These are phyloP conservation scores for Rosa chinensis DNA, from an alignment of 306 rosid genomes.

Conservation along the genomic window DNA sequence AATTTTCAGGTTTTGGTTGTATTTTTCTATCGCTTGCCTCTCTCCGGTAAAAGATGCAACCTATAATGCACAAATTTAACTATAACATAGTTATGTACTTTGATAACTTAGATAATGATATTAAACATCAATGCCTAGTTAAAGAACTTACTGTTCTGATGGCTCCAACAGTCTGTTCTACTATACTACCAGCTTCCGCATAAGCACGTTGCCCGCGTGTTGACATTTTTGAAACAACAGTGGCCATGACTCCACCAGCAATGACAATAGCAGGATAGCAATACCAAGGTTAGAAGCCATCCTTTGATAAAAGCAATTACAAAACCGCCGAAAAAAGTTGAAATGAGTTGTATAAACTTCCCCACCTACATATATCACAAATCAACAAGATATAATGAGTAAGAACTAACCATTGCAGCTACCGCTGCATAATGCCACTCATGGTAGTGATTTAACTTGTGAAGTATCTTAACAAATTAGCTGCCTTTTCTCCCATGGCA, in stretches of 20 bases:
- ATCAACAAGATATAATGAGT: background rate
- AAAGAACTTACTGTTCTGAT: constrained; percentile 71
- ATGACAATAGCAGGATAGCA: constrained; percentile 51
- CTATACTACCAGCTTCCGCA: constrained; percentile 82
- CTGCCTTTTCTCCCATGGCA: constrained; percentile 92
- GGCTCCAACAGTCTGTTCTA: constrained; percentile 79
- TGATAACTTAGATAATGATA: no score
- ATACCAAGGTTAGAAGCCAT: constrained; percentile 64
- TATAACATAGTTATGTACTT: no score
- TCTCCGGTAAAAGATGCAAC: constrained; percentile 94
- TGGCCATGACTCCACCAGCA: constrained; percentile 49
- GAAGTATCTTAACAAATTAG: no score
- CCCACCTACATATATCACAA: constrained; percentile 61
- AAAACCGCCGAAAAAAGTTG: constrained; percentile 79
- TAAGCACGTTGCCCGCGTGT: constrained; percentile 79
- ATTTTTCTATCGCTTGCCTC: constrained; percentile 63
- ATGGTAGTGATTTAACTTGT: background rate
- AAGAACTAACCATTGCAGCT: background rate
- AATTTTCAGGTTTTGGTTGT: constrained; percentile 52
- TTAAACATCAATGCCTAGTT: background rate
- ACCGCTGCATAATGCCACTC: background rate
- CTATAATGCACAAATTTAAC: constrained; percentile 23
- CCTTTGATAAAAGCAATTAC: constrained; percentile 61
- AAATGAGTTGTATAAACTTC: constrained; percentile 64
- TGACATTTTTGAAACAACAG: constrained; percentile 55